These are phyloP conservation scores for Trypanosoma brucei DNA, from an alignment of 208 protist species.

Conservation along the genomic window DNA sequence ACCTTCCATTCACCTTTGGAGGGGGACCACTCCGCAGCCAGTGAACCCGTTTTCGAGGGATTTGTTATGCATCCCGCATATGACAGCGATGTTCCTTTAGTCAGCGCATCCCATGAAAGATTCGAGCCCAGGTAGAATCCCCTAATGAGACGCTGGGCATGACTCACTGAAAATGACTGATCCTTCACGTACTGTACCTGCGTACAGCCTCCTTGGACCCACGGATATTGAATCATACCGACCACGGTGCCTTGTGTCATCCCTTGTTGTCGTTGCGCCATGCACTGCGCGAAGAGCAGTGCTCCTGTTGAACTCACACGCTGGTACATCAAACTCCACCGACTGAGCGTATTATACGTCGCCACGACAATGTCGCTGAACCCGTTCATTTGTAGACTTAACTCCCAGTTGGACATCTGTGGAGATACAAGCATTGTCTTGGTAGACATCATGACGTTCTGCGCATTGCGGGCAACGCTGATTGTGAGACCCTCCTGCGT, in stretches of 20 bases:
- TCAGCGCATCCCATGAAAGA: constrained; percentile 53
- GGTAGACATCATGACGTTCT: constrained; percentile 81
- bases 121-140: constrained; percentile 77
- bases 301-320: constrained; percentile 65
- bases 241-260: constrained; percentile 81
- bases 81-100: constrained; percentile 57
- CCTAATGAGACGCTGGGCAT: constrained; percentile 75
- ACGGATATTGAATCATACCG: constrained; percentile 85
- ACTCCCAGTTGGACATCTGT: constrained; percentile 83
- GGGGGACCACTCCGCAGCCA: constrained; percentile 62
- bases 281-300: constrained; percentile 77
- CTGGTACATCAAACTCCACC: constrained; percentile 87
- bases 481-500: constrained; percentile 69
- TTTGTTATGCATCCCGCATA: constrained; percentile 60
- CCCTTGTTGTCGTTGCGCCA: constrained; percentile 82
- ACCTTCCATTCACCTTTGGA: constrained; percentile 83
- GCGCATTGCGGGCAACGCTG: constrained; percentile 62
- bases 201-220: constrained; percentile 72
- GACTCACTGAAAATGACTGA: constrained; percentile 67
- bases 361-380: constrained; percentile 80
- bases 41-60: constrained; percentile 48
- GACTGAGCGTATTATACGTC: constrained; percentile 81
- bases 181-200: constrained; percentile 86
- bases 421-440: constrained; percentile 80
- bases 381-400: constrained; percentile 86